These are phyloP conservation scores for Scenedesmus sp. DNA, from an alignment of 163 green algal genomes.

Conservation along the genomic window DNA sequence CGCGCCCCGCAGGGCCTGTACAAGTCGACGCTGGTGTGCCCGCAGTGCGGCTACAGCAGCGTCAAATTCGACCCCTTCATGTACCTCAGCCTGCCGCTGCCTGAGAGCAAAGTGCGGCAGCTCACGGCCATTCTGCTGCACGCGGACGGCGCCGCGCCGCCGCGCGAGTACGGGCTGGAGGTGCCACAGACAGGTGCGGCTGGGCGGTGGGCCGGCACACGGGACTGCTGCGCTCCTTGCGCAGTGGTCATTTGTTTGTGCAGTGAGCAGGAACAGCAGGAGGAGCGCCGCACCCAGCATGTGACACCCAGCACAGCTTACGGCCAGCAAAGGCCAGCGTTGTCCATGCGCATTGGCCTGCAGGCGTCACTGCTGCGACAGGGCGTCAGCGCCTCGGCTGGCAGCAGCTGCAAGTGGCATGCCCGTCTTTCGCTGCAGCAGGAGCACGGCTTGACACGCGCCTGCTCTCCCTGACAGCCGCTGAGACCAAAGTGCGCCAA, in stretches of 20 bases:
- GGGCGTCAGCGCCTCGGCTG: too few relatives aligned
- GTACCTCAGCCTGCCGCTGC: constrained; percentile 96
- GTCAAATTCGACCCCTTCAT: constrained; percentile 98
- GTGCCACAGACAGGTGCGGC: constrained; percentile 57
- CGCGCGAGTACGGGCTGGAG: constrained; percentile 65
- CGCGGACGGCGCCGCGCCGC: constrained; percentile 72
- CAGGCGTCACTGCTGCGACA: too few relatives aligned
- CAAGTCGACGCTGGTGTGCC: constrained; percentile 94
- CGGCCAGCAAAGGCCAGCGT: too few relatives aligned
- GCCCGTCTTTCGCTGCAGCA: too few relatives aligned
- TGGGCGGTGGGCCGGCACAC: not conserved
- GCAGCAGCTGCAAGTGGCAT: too few relatives aligned
- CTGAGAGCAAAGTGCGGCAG: constrained; percentile 72
- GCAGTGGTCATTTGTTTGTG: too few relatives aligned
- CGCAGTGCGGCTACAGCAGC: constrained; percentile 81
- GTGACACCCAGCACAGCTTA: too few relatives aligned
- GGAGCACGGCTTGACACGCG: too few relatives aligned
- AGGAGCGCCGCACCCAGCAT: too few relatives aligned
- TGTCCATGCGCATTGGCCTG: too few relatives aligned
- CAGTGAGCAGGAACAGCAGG: not conserved
- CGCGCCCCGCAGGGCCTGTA: constrained; percentile 82
- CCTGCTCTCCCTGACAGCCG: too few relatives aligned
- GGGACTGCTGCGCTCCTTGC: not conserved
- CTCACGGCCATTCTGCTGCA: constrained; percentile 66
- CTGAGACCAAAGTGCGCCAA: too few relatives aligned